These are phyloP conservation scores for Aspergillus quadricinctus DNA, from an alignment of 2,329 filamentous ascomycete genomes.

Conservation along the genomic window DNA sequence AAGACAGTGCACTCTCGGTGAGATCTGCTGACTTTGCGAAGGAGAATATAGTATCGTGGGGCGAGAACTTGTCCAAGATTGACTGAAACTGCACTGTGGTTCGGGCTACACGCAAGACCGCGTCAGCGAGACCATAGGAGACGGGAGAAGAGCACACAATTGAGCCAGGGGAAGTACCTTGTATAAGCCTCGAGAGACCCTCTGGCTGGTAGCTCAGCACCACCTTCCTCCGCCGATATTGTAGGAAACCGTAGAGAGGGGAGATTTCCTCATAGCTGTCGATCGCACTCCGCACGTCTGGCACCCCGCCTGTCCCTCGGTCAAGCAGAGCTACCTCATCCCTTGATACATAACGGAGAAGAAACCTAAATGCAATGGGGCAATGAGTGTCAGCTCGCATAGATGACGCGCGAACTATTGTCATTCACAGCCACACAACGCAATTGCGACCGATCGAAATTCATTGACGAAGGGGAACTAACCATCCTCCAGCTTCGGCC, in stretches of 20 bases:
- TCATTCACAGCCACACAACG: slow-evolving; percentile 5
- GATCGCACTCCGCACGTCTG: slow-evolving; percentile 75
- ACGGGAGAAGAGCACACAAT: not conserved
- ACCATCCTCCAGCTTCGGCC: slow-evolving; percentile 92
- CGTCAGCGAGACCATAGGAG: slow-evolving; percentile 8
- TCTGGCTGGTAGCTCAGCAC: slow-evolving; percentile 90
- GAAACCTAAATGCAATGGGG: slow-evolving; percentile 62
- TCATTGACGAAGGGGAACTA: slow-evolving; percentile 39
- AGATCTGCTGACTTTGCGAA: slow-evolving; percentile 72
- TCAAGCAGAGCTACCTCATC: slow-evolving; percentile 80
- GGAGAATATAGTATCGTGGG: slow-evolving; percentile 79
- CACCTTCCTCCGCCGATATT: slow-evolving; percentile 84
- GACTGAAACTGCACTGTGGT: slow-evolving; percentile 67
- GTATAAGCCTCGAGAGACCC: slow-evolving; percentile 80
- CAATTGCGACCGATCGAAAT: slow-evolving; percentile 4
- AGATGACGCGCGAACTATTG: not conserved
- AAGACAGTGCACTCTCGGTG: slow-evolving; percentile 80
- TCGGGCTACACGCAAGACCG: slow-evolving; percentile 57
- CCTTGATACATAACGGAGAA: slow-evolving; percentile 83
- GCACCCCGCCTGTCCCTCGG: slow-evolving; percentile 74
- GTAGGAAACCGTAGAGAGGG: slow-evolving; percentile 86
- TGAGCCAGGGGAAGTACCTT: slow-evolving; percentile 60
- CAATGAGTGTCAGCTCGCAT: slow-evolving; percentile 5
- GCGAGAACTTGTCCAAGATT: slow-evolving; percentile 65
- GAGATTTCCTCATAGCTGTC: slow-evolving; percentile 76